Conservation (phyloP, 805 yeast genomes). For the Saccharomycopsis capsularis region DNA sequence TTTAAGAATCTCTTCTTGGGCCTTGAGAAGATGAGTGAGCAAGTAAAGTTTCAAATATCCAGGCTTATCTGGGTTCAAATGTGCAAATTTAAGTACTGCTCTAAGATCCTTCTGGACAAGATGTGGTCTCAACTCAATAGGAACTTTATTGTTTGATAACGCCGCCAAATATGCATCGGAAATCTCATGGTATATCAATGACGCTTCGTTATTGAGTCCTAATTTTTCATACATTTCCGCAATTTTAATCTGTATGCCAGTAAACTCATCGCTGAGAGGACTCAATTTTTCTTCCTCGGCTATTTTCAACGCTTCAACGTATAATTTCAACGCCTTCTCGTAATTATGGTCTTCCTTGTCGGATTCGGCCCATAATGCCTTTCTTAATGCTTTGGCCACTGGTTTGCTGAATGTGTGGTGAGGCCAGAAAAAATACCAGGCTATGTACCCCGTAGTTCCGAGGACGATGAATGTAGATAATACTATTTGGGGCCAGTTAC, state of each 20-base stretch:
- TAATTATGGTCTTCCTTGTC: conserved; percentile 51
- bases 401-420: conserved; percentile 58
- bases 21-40: conserved; percentile 55
- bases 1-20: conserved; percentile 55
- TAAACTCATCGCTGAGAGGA: conserved; percentile 67
- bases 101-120: conserved; percentile 64
- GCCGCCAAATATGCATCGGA: conserved; percentile 51
- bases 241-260: conserved; percentile 82
- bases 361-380: conserved; percentile 79
- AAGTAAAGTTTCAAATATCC: conserved; percentile 49
- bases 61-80: conserved; percentile 42
- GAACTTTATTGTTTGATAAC: conserved; percentile 35
- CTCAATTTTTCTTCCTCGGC: conserved; percentile 48
- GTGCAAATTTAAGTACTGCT: conserved; percentile 61
- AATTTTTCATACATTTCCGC: conserved; percentile 82
- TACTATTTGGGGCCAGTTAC: conserved; percentile 1
- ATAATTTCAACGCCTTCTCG: conserved; percentile 59
- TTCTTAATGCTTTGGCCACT: conserved; percentile 66
- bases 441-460: not conserved
- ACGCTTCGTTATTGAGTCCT: conserved; percentile 55
- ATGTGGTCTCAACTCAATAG: conserved; percentile 41
- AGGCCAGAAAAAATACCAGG: conserved; percentile 47
- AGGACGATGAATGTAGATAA: not conserved
- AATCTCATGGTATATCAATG: conserved; percentile 59
- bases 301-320: conserved; percentile 65